Evolutionary conservation across 192 early-diverging fungal genomes (phyloP).

Genomic region (Dissophora globulifera): DNA sequence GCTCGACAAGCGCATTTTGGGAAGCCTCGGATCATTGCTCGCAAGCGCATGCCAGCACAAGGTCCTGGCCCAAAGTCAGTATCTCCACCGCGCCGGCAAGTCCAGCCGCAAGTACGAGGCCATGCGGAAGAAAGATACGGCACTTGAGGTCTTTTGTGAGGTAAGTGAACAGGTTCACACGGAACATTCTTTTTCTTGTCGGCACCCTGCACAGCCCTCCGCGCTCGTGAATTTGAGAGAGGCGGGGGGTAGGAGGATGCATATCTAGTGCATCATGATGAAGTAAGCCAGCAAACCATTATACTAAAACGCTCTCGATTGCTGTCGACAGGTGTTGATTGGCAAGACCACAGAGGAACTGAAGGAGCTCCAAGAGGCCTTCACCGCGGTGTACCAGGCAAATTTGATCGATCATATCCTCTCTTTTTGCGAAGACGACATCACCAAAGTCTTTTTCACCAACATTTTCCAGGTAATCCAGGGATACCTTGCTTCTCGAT

Average conservation of each 20-base stretch:
- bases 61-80: conserved; percentile 33
- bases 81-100: conserved; percentile 33
- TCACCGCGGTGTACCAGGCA: conserved; percentile 11
- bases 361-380: conserved; percentile 36
- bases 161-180: too few species aligned
- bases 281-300: too few species aligned
- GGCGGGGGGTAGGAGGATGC: too few species aligned
- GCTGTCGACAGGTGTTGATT: conserved; percentile 28
- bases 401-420: conserved; percentile 28
- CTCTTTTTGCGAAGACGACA: conserved; percentile 22
- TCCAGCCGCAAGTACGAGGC: conserved; percentile 43
- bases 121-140: conserved; percentile 43
- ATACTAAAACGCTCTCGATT: too few species aligned
- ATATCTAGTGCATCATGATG: too few species aligned
- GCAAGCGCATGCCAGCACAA: conserved; percentile 38
- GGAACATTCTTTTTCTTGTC: too few species aligned
- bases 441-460: conserved; percentile 22
- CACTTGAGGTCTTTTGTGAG: conserved; percentile 48
- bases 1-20: conserved; percentile 38
- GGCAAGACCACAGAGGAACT: conserved; percentile 42
- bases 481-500: too few species aligned
- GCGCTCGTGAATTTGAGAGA: too few species aligned
- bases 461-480: conserved; percentile 27
- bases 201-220: too few species aligned
- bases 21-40: conserved; percentile 44